A percentile compares a stretch with the other conserved stretches of the same genome.
phyloP scores from a whole-genome alignment of 768 basidiomycete species.

The Sarcomyxa edulis region DNA sequence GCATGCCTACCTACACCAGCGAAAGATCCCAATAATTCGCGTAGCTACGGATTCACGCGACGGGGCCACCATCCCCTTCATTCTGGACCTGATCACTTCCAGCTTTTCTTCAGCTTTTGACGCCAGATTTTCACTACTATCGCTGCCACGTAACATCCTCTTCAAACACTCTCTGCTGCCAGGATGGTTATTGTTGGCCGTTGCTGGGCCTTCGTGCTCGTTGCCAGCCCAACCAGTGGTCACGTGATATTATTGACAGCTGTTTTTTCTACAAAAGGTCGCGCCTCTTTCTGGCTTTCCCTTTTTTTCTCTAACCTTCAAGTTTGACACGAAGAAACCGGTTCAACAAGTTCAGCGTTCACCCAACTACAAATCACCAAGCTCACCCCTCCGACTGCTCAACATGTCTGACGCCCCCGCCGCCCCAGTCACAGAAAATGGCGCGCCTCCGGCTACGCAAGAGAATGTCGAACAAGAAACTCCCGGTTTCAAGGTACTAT shows the following conservation, averaged over 20 bases:
- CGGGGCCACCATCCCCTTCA: too few relatives aligned
- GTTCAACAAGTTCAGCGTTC: slow-evolving; percentile 69
- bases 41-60: too few relatives aligned
- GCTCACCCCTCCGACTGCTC: slow-evolving; percentile 50
- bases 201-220: too few relatives aligned
- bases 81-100: too few relatives aligned
- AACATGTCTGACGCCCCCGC: slow-evolving; percentile 90
- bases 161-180: too few relatives aligned
- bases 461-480: slow-evolving; percentile 59
- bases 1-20: too few relatives aligned
- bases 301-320: slow-evolving; percentile 69
- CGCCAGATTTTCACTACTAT: too few relatives aligned
- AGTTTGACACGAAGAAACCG: slow-evolving; percentile 82
- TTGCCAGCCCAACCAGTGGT: too few relatives aligned
- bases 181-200: background rate
- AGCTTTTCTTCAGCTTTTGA: too few relatives aligned
- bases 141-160: too few relatives aligned
- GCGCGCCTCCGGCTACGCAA: slow-evolving; percentile 78
- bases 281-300: slow-evolving; percentile 13
- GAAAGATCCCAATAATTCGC: too few relatives aligned
- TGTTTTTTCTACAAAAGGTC: too few relatives aligned
- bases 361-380: slow-evolving; percentile 45
- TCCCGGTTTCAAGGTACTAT: slow-evolving; percentile 71
- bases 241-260: background rate
- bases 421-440: slow-evolving; percentile 78